Evolutionary conservation across 768 basidiomycete genomes (phyloP).

Genomic region (Chiua virens): DNA sequence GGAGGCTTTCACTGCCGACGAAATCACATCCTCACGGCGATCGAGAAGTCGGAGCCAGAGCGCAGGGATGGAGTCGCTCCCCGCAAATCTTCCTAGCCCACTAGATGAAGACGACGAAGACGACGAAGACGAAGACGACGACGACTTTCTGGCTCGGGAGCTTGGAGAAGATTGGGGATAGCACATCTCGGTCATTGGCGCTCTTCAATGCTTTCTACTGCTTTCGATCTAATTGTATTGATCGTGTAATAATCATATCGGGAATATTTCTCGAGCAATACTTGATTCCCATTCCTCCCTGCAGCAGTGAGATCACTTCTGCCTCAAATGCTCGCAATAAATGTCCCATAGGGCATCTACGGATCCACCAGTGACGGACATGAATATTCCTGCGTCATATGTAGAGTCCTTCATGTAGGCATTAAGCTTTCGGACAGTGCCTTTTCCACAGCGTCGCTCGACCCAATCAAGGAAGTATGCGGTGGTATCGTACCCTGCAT

Average conservation of each 20-base stretch:
- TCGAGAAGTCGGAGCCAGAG: conserved; percentile 26
- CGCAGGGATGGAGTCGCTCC: conserved; percentile 7
- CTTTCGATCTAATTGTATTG: conserved; percentile 24
- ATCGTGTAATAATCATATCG: conserved; percentile 18
- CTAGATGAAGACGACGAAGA: conserved; percentile 40
- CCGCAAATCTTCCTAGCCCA: conserved; percentile 18
- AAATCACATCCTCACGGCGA: conserved; percentile 33
- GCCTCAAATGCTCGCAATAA: conserved; percentile 46
- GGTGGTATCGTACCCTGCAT: conserved; percentile 73
- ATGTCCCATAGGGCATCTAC: conserved; percentile 58
- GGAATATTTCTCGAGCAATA: conserved; percentile 2
- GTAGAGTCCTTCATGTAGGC: conserved; percentile 44
- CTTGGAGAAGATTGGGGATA: conserved; percentile 80
- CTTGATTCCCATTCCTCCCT: background rate
- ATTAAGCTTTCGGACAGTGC: conserved; percentile 61
- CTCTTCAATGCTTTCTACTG: conserved; percentile 7
- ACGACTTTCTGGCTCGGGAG: conserved; percentile 81
- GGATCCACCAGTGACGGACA: conserved; percentile 48
- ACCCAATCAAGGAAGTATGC: conserved; percentile 75
- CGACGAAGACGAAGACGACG: conserved; percentile 63
- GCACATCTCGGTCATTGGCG: conserved; percentile 6
- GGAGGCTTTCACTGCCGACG: conserved; percentile 59
- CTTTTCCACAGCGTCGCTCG: conserved; percentile 51
- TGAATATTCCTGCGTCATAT: conserved; percentile 55
- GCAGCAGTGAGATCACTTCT: conserved; percentile 1